phyloP scores from a whole-genome alignment of 2,329 filamentous ascomycete species.

The Penicillium sp. region DNA sequence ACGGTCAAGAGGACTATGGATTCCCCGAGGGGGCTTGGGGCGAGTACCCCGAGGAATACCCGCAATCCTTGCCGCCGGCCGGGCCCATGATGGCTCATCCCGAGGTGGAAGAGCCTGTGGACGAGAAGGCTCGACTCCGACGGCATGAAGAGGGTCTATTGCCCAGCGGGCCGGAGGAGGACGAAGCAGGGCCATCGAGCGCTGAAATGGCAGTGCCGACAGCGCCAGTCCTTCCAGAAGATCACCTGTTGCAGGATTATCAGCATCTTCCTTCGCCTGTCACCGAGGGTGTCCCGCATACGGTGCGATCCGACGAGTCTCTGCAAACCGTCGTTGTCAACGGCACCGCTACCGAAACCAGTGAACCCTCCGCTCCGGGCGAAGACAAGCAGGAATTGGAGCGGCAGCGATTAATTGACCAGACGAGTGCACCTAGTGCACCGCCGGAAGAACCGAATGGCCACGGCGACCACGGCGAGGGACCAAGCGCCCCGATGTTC shows the following conservation, averaged over 20 bases:
- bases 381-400: conserved; percentile 85
- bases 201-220: conserved; percentile 44
- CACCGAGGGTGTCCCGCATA: conserved; percentile 24
- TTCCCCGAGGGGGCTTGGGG: conserved; percentile 31
- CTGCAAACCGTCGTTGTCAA: conserved; percentile 36
- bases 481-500: conserved; percentile 64
- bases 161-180: conserved; percentile 71
- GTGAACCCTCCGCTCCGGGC: conserved; percentile 28
- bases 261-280: conserved; percentile 32
- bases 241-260: conserved; percentile 59
- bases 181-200: conserved; percentile 52
- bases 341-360: conserved; percentile 50
- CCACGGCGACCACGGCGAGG: conserved; percentile 16
- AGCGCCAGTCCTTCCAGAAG: conserved; percentile 49
- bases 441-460: conserved; percentile 25
- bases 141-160: conserved; percentile 78
- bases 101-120: conserved; percentile 65
- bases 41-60: conserved; percentile 34
- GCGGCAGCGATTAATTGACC: conserved; percentile 63
- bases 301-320: conserved; percentile 35
- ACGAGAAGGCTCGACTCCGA: conserved; percentile 81
- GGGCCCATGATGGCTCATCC: conserved; percentile 43
- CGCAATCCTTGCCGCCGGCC: conserved; percentile 27
- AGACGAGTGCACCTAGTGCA: conserved; percentile 64
- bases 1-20: conserved; percentile 25